Conservation (phyloP, 176 grass and related monocot genomes). For the Oryza longistaminata region DNA sequence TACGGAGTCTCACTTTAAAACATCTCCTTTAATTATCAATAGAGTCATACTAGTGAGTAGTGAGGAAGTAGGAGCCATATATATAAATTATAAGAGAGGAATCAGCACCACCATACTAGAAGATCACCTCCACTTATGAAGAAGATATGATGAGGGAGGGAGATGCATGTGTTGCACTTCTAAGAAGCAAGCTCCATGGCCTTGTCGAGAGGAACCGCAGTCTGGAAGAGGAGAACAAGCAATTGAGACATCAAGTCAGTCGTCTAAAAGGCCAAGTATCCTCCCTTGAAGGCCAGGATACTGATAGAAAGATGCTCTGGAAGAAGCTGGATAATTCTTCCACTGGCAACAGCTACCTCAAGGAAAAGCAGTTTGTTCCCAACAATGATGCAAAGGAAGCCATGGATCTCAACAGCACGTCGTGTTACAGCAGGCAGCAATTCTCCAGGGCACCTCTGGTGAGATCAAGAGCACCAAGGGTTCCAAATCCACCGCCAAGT, state of each 20-base stretch:
- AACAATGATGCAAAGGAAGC: slow-evolving; percentile 44
- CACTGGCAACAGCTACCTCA: slow-evolving; percentile 38
- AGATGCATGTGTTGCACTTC: slow-evolving; percentile 48
- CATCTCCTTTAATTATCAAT: slow-evolving; percentile 42
- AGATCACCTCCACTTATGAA: slow-evolving; percentile 38
- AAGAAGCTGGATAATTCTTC: slow-evolving; percentile 68
- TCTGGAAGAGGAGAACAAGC: slow-evolving; percentile 86
- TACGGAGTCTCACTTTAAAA: slow-evolving; percentile 34
- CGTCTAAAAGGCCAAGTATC: slow-evolving; percentile 62
- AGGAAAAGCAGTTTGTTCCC: slow-evolving; percentile 65
- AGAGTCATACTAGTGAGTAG: slow-evolving; percentile 40
- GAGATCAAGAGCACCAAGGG: slow-evolving; percentile 62
- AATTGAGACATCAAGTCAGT: slow-evolving; percentile 70
- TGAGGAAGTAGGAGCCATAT: slow-evolving; percentile 35
- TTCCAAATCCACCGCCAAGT: slow-evolving; percentile 81
- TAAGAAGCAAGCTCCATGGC: slow-evolving; percentile 74
- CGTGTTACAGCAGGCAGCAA: slow-evolving; percentile 46
- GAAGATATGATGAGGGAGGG: slow-evolving; percentile 72
- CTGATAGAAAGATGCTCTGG: slow-evolving; percentile 53
- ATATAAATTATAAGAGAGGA: slow-evolving; percentile 34
- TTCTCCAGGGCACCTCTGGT: slow-evolving; percentile 31
- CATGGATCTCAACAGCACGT: slow-evolving; percentile 39
- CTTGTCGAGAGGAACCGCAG: slow-evolving; percentile 65
- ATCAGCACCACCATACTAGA: slow-evolving; percentile 34
- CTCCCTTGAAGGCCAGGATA: slow-evolving; percentile 62